These are phyloP conservation scores for Aspergillus ellipticus DNA, from an alignment of 495 filamentous ascomycete species.

Conservation along the genomic window DNA sequence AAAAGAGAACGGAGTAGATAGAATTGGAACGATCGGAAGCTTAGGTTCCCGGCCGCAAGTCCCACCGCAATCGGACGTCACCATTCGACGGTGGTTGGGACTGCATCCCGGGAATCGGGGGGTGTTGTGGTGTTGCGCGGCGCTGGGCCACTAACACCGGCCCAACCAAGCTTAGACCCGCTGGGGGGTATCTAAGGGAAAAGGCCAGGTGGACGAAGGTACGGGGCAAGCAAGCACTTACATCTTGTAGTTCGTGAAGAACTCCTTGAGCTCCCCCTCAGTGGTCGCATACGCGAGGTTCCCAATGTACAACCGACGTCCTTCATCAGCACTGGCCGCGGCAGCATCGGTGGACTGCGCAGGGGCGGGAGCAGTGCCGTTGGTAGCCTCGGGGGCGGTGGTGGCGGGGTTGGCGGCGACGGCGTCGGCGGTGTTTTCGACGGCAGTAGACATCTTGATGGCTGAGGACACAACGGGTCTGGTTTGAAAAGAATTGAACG, in stretches of 20 bases:
- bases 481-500: slow-evolving; percentile 12
- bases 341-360: slow-evolving; percentile 76
- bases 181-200: neutral
- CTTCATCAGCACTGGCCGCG: slow-evolving; percentile 94
- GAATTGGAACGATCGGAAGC: neutral
- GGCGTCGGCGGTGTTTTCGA: slow-evolving; percentile 50
- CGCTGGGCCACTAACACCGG: neutral
- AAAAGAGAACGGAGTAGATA: neutral
- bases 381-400: slow-evolving; percentile 62
- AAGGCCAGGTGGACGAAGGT: slow-evolving; percentile 1
- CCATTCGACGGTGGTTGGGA: neutral
- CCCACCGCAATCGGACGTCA: neutral
- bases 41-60: neutral
- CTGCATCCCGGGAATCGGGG: neutral
- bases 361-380: slow-evolving; percentile 73
- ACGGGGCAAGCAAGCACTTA: slow-evolving; percentile 54
- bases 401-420: slow-evolving; percentile 45
- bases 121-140: neutral
- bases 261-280: slow-evolving; percentile 98
- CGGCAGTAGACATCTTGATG: slow-evolving; percentile 56
- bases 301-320: slow-evolving; percentile 97
- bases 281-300: slow-evolving; percentile 99
- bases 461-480: slow-evolving; percentile 40
- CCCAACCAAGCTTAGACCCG: neutral
- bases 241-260: slow-evolving; percentile 98